Evolutionary conservation across 192 early-diverging fungal species (phyloP).

Genomic region (Coemansia sp.): DNA sequence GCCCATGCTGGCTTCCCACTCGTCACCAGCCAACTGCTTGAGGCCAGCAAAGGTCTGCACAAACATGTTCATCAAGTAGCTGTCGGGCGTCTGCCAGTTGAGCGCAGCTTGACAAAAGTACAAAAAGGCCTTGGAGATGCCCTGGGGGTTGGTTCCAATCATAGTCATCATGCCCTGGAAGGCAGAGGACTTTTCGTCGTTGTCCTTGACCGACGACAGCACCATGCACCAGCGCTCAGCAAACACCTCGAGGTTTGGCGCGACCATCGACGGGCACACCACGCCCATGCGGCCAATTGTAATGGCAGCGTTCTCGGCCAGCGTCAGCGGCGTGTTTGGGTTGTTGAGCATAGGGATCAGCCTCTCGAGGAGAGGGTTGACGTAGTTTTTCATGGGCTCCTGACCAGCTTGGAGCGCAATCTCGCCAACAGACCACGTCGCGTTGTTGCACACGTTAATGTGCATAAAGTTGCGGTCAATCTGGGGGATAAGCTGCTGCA

Average conservation of each 20-base stretch:
- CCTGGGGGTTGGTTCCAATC: conserved; percentile 89
- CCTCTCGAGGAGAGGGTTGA: conserved; percentile 77
- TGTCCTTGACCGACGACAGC: conserved; percentile 83
- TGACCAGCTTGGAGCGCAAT: conserved; percentile 82
- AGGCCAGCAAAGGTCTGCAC: conserved; percentile 53
- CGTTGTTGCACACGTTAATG: conserved; percentile 95
- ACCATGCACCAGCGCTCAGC: conserved; percentile 80
- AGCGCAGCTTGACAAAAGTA: conserved; percentile 81
- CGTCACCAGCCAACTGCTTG: conserved; percentile 47
- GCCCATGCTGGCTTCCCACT: conserved; percentile 50
- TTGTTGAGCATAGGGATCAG: conserved; percentile 80
- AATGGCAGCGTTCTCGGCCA: conserved; percentile 95
- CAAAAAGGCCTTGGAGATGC: conserved; percentile 66
- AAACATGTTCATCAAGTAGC: conserved; percentile 49
- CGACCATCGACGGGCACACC: conserved; percentile 78
- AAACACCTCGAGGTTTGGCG: conserved; percentile 84
- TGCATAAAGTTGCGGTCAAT: conserved; percentile 59
- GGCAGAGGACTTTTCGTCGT: conserved; percentile 96
- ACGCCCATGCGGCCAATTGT: conserved; percentile 96
- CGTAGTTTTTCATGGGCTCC: conserved; percentile 76
- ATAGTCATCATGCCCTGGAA: conserved; percentile 93
- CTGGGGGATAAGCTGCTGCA: conserved; percentile 77
- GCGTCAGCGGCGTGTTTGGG: conserved; percentile 65
- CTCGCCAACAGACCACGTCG: conserved; percentile 97
- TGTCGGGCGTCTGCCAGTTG: conserved; percentile 68